Conservation (phyloP, 2,329 filamentous ascomycete genomes). For the Monosporascus cannonballus region DNA sequence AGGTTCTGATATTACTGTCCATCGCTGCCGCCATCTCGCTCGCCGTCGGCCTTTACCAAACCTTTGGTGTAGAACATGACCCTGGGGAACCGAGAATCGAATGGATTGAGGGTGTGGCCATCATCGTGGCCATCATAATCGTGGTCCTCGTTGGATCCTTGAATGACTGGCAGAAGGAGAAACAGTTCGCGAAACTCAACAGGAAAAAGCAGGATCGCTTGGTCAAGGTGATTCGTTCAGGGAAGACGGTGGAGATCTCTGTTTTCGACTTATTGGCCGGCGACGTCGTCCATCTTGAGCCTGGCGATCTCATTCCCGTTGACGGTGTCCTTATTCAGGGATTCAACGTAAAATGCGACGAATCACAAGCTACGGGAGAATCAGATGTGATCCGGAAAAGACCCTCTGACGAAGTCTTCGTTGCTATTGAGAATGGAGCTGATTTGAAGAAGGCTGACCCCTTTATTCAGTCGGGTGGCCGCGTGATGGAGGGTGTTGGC, state of each 20-base stretch:
- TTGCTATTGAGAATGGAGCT: conserved; percentile 61
- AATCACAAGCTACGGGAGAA: conserved; percentile 74
- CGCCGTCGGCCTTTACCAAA: conserved; percentile 70
- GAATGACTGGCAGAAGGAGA: conserved; percentile 77
- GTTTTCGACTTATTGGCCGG: conserved; percentile 65
- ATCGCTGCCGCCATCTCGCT: conserved; percentile 67
- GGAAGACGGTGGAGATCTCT: conserved; percentile 62
- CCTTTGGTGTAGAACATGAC: conserved; percentile 54
- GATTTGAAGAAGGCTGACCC: conserved; percentile 69
- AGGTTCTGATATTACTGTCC: conserved; percentile 67
- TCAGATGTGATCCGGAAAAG: conserved; percentile 69
- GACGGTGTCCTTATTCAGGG: conserved; percentile 69
- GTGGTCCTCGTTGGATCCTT: conserved; percentile 71
- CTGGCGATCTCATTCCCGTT: conserved; percentile 68
- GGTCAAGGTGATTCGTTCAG: conserved; percentile 67
- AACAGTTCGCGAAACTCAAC: conserved; percentile 73
- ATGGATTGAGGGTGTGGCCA: conserved; percentile 78
- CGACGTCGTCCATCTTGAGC: conserved; percentile 67
- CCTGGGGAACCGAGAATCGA: conserved; percentile 53
- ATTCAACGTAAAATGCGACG: conserved; percentile 70
- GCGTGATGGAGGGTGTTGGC: conserved; percentile 71
- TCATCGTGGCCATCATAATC: conserved; percentile 72
- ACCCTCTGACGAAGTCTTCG: conserved; percentile 60
- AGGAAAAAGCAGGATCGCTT: conserved; percentile 71
- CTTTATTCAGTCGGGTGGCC: conserved; percentile 78